A percentile compares a stretch with the other conserved stretches of the same genome.
Evolutionary conservation across 2,329 filamentous ascomycete species (phyloP).

Genomic region (Cordyceps farinosa): DNA sequence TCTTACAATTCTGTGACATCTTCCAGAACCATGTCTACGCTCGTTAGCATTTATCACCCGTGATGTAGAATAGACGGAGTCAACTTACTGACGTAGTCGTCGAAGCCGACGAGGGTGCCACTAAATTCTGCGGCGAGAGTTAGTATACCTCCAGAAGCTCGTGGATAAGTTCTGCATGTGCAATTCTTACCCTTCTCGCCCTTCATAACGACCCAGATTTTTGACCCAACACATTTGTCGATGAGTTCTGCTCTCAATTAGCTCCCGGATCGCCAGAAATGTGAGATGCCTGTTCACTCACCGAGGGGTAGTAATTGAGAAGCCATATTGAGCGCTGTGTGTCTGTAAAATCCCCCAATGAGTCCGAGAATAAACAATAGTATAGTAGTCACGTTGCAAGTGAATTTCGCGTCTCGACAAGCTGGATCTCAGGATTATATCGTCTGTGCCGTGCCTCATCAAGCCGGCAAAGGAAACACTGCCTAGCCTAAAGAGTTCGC

Average conservation of each 20-base stretch:
- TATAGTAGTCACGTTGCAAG: background rate
- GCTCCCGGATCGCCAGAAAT: slow-evolving; percentile 2
- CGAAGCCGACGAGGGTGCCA: slow-evolving; percentile 89
- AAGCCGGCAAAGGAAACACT: slow-evolving; percentile 5
- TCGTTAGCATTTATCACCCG: slow-evolving; percentile 21
- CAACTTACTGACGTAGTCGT: slow-evolving; percentile 98
- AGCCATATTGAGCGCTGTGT: slow-evolving; percentile 50
- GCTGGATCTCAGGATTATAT: background rate
- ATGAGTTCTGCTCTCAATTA: slow-evolving; percentile 70
- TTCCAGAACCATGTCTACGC: slow-evolving; percentile 91
- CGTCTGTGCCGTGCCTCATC: slow-evolving; percentile 1
- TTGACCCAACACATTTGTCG: slow-evolving; percentile 96
- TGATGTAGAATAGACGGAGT: background rate
- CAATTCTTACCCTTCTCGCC: slow-evolving; percentile 76
- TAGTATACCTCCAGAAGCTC: slow-evolving; percentile 19
- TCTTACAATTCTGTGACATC: slow-evolving; percentile 89
- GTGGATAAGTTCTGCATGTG: background rate
- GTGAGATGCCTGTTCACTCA: slow-evolving; percentile 33
- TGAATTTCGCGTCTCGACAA: background rate
- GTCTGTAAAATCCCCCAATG: too few species aligned
- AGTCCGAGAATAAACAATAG: too few species aligned
- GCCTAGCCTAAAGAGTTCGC: slow-evolving; percentile 14
- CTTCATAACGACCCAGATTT: slow-evolving; percentile 99
- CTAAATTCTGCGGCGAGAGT: slow-evolving; percentile 70
- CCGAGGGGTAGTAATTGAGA: slow-evolving; percentile 71